Percentiles rank a stretch among this genome's conserved stretches.
phyloP scores from a whole-genome alignment of 2,329 filamentous ascomycete species.

The Zarea fungicola region DNA sequence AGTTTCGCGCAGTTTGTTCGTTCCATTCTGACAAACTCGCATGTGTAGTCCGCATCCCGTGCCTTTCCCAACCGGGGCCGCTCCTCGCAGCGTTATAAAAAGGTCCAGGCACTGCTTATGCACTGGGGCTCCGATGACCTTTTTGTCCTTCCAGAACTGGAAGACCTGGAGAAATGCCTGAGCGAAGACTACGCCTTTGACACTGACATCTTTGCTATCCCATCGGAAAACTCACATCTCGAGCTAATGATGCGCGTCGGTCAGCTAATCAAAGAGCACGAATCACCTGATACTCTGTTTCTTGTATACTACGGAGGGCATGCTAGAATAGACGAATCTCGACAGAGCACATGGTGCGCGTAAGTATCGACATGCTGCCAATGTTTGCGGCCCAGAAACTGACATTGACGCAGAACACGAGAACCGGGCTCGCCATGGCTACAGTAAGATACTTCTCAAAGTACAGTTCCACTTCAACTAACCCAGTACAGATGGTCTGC shows the following conservation, averaged over 20 bases:
- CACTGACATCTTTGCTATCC: constrained; percentile 54
- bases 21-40: constrained; percentile 5
- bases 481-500: constrained; percentile 46
- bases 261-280: constrained; percentile 52
- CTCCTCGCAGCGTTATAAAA: constrained; percentile 48
- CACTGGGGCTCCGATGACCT: constrained; percentile 56
- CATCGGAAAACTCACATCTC: constrained; percentile 52
- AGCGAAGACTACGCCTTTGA: constrained; percentile 51
- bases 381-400: constrained; percentile 2
- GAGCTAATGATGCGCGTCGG: constrained; percentile 54
- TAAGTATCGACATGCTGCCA: constrained; percentile 29
- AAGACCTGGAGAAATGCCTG: constrained; percentile 50
- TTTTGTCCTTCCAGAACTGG: constrained; percentile 53
- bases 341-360: constrained; percentile 58
- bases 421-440: constrained; percentile 49
- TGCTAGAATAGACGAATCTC: constrained; percentile 53
- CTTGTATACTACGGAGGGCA: constrained; percentile 57
- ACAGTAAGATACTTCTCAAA: constrained; percentile 33
- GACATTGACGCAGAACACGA: constrained; percentile 35
- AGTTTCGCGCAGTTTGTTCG: no score
- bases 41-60: constrained; percentile 43
- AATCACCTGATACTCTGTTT: constrained; percentile 51
- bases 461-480: constrained; percentile 3
- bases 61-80: constrained; percentile 53
- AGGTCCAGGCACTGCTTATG: constrained; percentile 49